Percentiles rank a stretch among this genome's conserved stretches.
Conservation (phyloP, 2,329 filamentous ascomycete genomes). For the Colletotrichum salicis region DNA sequence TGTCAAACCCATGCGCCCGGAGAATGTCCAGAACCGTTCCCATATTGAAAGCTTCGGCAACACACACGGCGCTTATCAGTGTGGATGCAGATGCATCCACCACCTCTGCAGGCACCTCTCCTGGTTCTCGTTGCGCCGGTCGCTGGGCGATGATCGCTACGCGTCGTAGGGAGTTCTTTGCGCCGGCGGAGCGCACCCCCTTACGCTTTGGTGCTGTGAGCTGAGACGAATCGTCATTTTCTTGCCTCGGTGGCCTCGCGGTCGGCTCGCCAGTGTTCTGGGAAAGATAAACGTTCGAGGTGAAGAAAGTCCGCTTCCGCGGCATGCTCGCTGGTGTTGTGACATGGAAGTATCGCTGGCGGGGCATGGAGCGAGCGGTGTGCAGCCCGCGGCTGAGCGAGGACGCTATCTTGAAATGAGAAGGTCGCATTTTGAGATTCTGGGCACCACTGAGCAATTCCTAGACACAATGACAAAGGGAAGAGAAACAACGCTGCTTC, state of each 20-base stretch:
- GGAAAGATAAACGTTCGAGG: slow-evolving; percentile 68
- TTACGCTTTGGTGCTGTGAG: slow-evolving; percentile 54
- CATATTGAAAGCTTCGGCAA: slow-evolving; percentile 74
- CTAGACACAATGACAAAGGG: not conserved
- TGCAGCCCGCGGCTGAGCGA: slow-evolving; percentile 30
- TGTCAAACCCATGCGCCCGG: slow-evolving; percentile 66
- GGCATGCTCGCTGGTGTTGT: slow-evolving; percentile 56
- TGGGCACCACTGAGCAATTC: slow-evolving; percentile 20
- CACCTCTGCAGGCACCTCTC: slow-evolving; percentile 52
- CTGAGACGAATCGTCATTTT: slow-evolving; percentile 3
- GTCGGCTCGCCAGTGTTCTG: slow-evolving; percentile 48
- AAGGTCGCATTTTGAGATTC: slow-evolving; percentile 27
- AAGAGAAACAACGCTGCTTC: not conserved
- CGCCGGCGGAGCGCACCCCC: slow-evolving; percentile 54
- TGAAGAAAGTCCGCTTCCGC: slow-evolving; percentile 72
- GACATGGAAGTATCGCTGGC: slow-evolving; percentile 56
- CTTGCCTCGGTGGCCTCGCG: slow-evolving; percentile 26
- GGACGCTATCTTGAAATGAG: slow-evolving; percentile 27
- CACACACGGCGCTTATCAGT: slow-evolving; percentile 68
- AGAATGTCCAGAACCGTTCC: slow-evolving; percentile 67
- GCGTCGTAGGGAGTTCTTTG: slow-evolving; percentile 81
- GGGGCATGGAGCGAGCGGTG: slow-evolving; percentile 9
- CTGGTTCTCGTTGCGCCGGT: slow-evolving; percentile 49
- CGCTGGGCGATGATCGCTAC: slow-evolving; percentile 88
- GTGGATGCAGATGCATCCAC: slow-evolving; percentile 51